A percentile compares a stretch with the other conserved stretches of the same genome.
These are phyloP conservation scores for Abelmoschus esculentus DNA, from an alignment of 345 rosid genomes.

Conservation along the genomic window DNA sequence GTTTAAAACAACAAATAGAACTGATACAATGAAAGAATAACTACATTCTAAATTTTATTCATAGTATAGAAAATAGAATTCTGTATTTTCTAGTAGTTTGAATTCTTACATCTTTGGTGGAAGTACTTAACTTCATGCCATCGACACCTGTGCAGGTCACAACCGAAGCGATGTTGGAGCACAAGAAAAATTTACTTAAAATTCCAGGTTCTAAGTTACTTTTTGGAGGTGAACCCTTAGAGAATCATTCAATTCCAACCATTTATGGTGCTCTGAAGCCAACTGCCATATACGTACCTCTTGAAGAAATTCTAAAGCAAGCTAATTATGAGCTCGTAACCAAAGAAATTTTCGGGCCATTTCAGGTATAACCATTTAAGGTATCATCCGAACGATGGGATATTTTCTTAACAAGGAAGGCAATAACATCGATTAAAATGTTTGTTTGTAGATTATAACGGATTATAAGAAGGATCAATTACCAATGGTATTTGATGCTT, in stretches of 20 bases:
- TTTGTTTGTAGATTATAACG: slow-evolving; percentile 53
- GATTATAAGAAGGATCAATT: slow-evolving; percentile 79
- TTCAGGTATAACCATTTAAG: slow-evolving; percentile 51
- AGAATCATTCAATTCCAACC: slow-evolving; percentile 81
- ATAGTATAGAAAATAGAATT: not conserved
- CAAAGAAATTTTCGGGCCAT: slow-evolving; percentile 89
- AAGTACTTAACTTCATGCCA: not conserved
- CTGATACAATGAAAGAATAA: not conserved
- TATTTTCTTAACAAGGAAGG: not conserved
- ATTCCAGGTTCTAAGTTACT: slow-evolving; percentile 82
- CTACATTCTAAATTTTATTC: not conserved
- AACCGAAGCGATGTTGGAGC: slow-evolving; percentile 84
- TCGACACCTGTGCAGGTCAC: slow-evolving; percentile 41
- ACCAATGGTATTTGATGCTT: slow-evolving; percentile 66
- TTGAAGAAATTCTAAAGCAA: slow-evolving; percentile 78
- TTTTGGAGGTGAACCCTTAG: slow-evolving; percentile 73
- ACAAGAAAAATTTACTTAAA: slow-evolving; percentile 64
- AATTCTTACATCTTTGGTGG: not conserved
- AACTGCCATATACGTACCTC: slow-evolving; percentile 78
- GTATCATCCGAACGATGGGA: not conserved
- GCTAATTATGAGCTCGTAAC: slow-evolving; percentile 67
- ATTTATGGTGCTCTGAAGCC: slow-evolving; percentile 88
- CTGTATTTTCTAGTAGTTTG: not conserved
- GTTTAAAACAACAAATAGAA: not conserved
- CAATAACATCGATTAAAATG: not conserved